These are phyloP conservation scores for Beauveria australis DNA, from an alignment of 2,329 filamentous ascomycete genomes.

Conservation along the genomic window DNA sequence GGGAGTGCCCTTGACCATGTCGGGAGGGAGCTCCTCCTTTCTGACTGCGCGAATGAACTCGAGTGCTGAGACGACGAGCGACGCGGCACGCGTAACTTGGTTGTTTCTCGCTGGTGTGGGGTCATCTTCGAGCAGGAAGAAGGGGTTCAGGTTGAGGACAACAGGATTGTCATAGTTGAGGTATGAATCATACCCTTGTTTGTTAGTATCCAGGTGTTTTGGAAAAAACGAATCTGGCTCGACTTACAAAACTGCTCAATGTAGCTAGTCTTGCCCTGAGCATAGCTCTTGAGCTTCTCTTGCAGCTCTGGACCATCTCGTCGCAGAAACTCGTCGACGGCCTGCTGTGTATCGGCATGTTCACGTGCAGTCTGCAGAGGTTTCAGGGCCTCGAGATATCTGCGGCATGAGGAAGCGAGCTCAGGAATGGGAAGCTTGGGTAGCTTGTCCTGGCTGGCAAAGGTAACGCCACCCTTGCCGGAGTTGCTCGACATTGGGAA, in stretches of 20 bases:
- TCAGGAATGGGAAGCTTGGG: conserved; percentile 92
- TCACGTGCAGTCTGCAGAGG: conserved; percentile 77
- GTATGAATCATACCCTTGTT: conserved; percentile 92
- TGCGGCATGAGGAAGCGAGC: conserved; percentile 66
- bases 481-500: conserved; percentile 46
- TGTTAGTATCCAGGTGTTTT: not conserved
- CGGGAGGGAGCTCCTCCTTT: conserved; percentile 85
- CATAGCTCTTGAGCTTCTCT: conserved; percentile 83
- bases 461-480: conserved; percentile 70
- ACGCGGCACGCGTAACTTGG: conserved; percentile 89
- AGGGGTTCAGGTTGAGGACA: conserved; percentile 93
- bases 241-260: conserved; percentile 96
- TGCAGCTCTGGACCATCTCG: conserved; percentile 78
- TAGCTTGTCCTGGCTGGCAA: conserved; percentile 77
- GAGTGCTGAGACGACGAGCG: conserved; percentile 79
- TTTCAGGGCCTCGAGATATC: conserved; percentile 70
- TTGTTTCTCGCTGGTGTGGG: conserved; percentile 94
- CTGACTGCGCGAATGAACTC: conserved; percentile 90
- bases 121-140: conserved; percentile 95
- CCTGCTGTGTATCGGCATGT: conserved; percentile 71
- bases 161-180: conserved; percentile 97
- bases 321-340: conserved; percentile 75
- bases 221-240: not conserved
- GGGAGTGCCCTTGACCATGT: conserved; percentile 73
- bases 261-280: conserved; percentile 84